Conservation (phyloP, 1,284 basidiomycete species). For the Rhodotorula sp. region DNA sequence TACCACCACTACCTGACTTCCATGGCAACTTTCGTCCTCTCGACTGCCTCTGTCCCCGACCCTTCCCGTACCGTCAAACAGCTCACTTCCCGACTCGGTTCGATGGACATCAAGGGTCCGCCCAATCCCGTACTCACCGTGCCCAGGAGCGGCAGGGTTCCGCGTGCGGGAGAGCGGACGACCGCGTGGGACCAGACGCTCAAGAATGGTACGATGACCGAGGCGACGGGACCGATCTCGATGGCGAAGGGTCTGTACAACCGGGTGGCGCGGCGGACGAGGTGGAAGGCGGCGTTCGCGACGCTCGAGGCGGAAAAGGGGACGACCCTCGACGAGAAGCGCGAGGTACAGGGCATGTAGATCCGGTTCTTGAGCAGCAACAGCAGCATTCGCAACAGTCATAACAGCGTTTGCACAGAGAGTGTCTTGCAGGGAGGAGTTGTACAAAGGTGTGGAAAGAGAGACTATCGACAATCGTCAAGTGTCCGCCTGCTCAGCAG, state of each 20-base stretch:
- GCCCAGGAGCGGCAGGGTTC: slow-evolving; percentile 17
- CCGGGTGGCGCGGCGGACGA: background rate
- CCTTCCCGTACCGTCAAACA: slow-evolving; percentile 22
- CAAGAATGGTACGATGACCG: no score
- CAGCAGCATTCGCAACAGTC: no score
- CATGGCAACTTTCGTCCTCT: slow-evolving; percentile 35
- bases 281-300: background rate
- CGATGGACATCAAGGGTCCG: slow-evolving; percentile 21
- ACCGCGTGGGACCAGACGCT: slow-evolving; percentile 16
- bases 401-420: background rate
- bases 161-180: slow-evolving; percentile 25
- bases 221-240: slow-evolving; percentile 25
- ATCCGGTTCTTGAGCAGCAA: background rate
- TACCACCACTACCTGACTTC: slow-evolving; percentile 40
- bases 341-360: background rate
- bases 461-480: background rate
- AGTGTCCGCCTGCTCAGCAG: background rate
- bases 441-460: background rate
- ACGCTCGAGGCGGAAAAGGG: background rate
- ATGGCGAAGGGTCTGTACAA: slow-evolving; percentile 21
- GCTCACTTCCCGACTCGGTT: slow-evolving; percentile 28
- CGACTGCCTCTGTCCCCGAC: slow-evolving; percentile 17
- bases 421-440: background rate
- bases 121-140: slow-evolving; percentile 34
- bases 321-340: background rate